phyloP scores from a whole-genome alignment of 805 yeast species.

The Candida coquimbonensis region DNA sequence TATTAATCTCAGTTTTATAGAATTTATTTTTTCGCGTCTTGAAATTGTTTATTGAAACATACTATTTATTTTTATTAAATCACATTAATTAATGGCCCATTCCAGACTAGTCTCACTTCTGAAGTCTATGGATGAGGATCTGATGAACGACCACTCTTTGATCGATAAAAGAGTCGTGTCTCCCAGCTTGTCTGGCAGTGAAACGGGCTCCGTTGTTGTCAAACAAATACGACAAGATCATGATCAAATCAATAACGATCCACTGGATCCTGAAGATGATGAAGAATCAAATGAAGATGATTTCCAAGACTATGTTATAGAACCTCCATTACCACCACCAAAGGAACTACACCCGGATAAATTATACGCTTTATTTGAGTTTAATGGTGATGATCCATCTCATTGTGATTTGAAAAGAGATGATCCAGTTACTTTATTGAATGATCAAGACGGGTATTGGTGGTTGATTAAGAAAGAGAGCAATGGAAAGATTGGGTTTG shows the following conservation, averaged over 20 bases:
- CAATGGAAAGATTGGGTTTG: conserved; percentile 80
- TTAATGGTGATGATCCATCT: conserved; percentile 87
- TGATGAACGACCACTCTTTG: conserved; percentile 16
- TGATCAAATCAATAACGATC: conserved; percentile 9
- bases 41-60: conserved; percentile 1
- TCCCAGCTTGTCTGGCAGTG: conserved; percentile 13
- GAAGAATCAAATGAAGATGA: conserved; percentile 25
- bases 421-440: conserved; percentile 74
- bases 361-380: conserved; percentile 80
- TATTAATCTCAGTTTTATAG: no score
- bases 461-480: conserved; percentile 68
- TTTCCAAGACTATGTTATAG: conserved; percentile 33
- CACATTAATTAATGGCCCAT: conserved; percentile 12
- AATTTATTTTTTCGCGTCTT: not conserved
- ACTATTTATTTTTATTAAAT: no score
- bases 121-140: conserved; percentile 11
- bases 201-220: conserved; percentile 17
- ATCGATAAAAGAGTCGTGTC: conserved; percentile 20
- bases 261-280: conserved; percentile 20
- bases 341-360: conserved; percentile 75
- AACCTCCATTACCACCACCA: conserved; percentile 51
- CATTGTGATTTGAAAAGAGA: conserved; percentile 77
- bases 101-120: conserved; percentile 14
- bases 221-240: conserved; percentile 3
- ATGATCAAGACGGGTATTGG: conserved; percentile 94